Evolutionary conservation across 1,284 basidiomycete species (phyloP).

Genomic region (Trichosporon inkin): DNA sequence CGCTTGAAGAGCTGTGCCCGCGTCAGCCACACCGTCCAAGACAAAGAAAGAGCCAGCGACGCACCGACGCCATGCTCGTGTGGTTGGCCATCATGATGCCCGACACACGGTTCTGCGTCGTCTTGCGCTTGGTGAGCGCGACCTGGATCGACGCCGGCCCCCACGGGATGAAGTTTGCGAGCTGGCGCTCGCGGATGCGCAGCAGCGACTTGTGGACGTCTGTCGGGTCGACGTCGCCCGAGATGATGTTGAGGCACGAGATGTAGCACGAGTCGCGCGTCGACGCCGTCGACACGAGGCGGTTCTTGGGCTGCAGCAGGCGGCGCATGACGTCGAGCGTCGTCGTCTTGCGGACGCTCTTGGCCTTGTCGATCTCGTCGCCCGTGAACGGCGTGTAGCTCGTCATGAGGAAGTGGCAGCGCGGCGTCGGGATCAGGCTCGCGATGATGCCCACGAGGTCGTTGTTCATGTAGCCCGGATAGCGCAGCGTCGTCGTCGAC

Average conservation of each 20-base stretch:
- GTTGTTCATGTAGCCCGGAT: conserved; percentile 99
- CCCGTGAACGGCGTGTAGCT: conserved; percentile 98
- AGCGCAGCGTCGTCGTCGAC: conserved; percentile 93
- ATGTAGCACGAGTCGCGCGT: conserved; percentile 94
- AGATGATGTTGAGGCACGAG: conserved; percentile 97
- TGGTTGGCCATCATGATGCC: conserved; percentile 99
- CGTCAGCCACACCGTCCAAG: conserved; percentile 1
- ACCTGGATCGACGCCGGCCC: conserved; percentile 98
- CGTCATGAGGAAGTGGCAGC: conserved; percentile 99
- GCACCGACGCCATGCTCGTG: conserved; percentile 88
- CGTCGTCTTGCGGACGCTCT: conserved; percentile 84
- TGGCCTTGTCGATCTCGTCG: conserved; percentile 88
- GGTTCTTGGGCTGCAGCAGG: conserved; percentile 94
- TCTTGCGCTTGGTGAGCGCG: conserved; percentile 80
- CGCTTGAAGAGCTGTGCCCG: conserved; percentile 84
- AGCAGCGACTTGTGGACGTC: conserved; percentile 98
- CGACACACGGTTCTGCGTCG: conserved; percentile 93
- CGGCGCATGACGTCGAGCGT: conserved; percentile 98
- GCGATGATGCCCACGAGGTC: conserved; percentile 97
- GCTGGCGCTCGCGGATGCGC: conserved; percentile 90
- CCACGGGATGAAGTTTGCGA: conserved; percentile 99
- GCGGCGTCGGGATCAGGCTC: conserved; percentile 94
- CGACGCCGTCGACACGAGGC: conserved; percentile 92
- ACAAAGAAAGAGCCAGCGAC: too few relatives aligned
- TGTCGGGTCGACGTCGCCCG: conserved; percentile 95